phyloP scores from a whole-genome alignment of 352 stramenopile species.

The Globisporangium cystogenes region DNA sequence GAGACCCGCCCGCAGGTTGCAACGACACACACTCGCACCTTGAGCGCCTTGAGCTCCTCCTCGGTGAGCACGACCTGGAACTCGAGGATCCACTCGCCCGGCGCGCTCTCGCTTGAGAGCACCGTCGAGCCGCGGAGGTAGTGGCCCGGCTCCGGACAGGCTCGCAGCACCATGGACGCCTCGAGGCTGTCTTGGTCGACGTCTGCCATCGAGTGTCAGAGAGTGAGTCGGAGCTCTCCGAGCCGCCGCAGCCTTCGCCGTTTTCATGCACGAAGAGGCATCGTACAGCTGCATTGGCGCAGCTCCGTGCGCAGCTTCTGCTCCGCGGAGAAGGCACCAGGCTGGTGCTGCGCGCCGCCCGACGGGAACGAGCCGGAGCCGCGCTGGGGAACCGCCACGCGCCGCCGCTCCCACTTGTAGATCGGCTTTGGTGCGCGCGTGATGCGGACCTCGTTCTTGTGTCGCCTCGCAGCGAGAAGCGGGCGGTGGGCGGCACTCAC shows the following conservation, averaged over 20 bases:
- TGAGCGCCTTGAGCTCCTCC: conserved; percentile 49
- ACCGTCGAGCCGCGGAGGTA: conserved; percentile 31
- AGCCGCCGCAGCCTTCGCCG: no score
- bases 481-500: background rate
- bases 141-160: conserved; percentile 42
- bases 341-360: background rate
- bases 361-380: background rate
- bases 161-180: conserved; percentile 33
- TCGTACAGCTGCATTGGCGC: background rate
- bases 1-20: background rate
- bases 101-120: conserved; percentile 11
- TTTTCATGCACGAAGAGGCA: background rate
- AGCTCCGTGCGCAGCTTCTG: background rate
- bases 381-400: conserved; percentile 3
- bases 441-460: conserved; percentile 32
- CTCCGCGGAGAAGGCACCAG: background rate
- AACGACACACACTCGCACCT: conserved; percentile 21
- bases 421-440: conserved; percentile 38
- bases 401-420: conserved; percentile 51
- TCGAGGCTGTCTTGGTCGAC: conserved; percentile 37
- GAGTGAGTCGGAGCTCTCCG: background rate
- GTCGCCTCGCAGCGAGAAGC: conserved; percentile 11
- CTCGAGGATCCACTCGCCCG: conserved; percentile 20
- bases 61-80: conserved; percentile 60
- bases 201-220: conserved; percentile 10